phyloP scores from a whole-genome alignment of 768 basidiomycete genomes.

The Suillus plorans region DNA sequence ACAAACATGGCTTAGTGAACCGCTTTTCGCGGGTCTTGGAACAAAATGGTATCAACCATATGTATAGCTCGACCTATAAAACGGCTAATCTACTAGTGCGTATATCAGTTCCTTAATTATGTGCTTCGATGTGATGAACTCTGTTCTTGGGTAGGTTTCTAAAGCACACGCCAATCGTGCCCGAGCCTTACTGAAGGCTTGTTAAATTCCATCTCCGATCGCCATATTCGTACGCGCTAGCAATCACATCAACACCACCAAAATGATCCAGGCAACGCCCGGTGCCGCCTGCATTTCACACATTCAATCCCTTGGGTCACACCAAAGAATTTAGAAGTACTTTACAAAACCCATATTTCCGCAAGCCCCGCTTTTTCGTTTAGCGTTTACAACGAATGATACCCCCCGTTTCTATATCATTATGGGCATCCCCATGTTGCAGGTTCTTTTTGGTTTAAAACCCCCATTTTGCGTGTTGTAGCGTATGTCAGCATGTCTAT shows the following conservation, averaged over 20 bases:
- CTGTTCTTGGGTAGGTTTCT: slow-evolving; percentile 42
- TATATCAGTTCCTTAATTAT: slow-evolving; percentile 15
- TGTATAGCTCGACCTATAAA: slow-evolving; percentile 84
- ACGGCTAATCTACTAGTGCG: slow-evolving; percentile 74
- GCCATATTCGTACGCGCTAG: not conserved
- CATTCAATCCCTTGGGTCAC: not conserved
- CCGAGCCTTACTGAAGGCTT: slow-evolving; percentile 55
- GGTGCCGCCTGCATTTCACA: slow-evolving; percentile 2
- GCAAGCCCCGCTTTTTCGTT: not conserved
- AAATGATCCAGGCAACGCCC: slow-evolving; percentile 2
- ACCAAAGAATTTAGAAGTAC: slow-evolving; percentile 2
- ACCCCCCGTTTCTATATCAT: slow-evolving; percentile 4
- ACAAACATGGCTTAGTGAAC: slow-evolving; percentile 77
- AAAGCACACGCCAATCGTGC: slow-evolving; percentile 58
- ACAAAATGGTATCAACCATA: slow-evolving; percentile 73
- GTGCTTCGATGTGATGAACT: not conserved
- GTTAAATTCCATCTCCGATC: slow-evolving; percentile 35
- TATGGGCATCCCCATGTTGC: not conserved
- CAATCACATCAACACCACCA: not conserved
- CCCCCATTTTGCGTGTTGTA: not conserved
- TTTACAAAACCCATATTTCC: not conserved
- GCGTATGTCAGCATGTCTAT: not conserved
- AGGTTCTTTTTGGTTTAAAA: not conserved
- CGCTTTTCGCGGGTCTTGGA: slow-evolving; percentile 74
- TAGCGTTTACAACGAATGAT: not conserved